Percentiles rank a stretch among this genome's conserved stretches.
phyloP scores from a whole-genome alignment of 2,329 filamentous ascomycete genomes.

The Colletotrichum salicis region DNA sequence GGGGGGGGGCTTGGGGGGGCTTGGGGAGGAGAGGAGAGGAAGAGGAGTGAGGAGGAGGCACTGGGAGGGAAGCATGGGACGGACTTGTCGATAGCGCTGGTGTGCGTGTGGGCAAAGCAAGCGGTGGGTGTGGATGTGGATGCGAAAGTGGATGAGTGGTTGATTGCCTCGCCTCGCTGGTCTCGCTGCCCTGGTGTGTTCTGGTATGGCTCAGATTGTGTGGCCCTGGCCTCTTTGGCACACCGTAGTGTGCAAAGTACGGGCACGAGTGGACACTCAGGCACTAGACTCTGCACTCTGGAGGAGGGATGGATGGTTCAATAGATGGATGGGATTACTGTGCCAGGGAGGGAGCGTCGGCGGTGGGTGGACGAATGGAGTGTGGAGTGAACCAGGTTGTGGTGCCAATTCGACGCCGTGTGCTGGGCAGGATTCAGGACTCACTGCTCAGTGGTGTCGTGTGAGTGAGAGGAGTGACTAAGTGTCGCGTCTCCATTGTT shows the following conservation, averaged over 20 bases:
- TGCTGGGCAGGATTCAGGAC: not conserved
- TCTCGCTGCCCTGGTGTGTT: not conserved
- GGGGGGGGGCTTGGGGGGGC: not conserved
- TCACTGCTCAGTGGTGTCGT: not conserved
- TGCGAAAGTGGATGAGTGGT: not conserved
- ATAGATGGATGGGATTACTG: conserved; percentile 10
- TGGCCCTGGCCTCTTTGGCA: not conserved
- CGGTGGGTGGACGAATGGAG: conserved; percentile 3
- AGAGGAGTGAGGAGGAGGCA: not conserved
- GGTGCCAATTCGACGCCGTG: conserved; percentile 21
- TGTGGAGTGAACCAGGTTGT: conserved; percentile 26
- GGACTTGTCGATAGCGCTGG: conserved; percentile 33
- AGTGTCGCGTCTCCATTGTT: conserved; percentile 6
- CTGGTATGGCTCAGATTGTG: not conserved
- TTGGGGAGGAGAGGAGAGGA: not conserved
- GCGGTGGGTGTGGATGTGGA: conserved; percentile 20
- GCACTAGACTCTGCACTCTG: not conserved
- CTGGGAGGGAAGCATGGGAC: conserved; percentile 16
- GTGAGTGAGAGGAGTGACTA: not conserved
- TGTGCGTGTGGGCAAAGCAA: conserved; percentile 10
- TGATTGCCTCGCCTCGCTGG: conserved; percentile 20
- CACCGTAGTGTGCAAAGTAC: not conserved
- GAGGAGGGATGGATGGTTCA: conserved; percentile 6
- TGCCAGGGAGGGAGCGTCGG: conserved; percentile 12
- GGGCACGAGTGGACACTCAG: not conserved